Evolutionary conservation across 2,329 filamentous ascomycete genomes (phyloP), one percentile per base, ranked within the genome.

Genomic region (Bimuria novae-zelandiae): DNA sequence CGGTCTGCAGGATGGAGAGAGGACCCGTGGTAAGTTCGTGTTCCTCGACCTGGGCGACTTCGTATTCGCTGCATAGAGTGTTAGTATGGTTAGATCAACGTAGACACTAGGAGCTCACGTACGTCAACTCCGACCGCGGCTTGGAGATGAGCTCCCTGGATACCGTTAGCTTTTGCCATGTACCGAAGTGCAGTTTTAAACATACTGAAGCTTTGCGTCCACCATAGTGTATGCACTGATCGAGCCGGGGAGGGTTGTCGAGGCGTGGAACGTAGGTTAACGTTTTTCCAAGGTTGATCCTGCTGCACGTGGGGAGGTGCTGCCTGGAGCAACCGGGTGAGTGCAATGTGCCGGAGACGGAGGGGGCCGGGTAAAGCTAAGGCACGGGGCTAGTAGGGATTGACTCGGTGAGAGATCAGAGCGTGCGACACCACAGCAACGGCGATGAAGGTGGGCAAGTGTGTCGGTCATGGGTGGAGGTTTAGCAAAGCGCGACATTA

Each of bases 1-100:
- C 94, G 54, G 94, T 97, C 79, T 97, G 93, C 56, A 99, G 89
- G 69, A 99, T 94, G 4, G 92, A 97, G 40, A 97, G 83, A 7
- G 89, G 90, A 3, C 89, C 90, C 33, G 87, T 85, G 59, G 85
- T 89, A 75, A 92, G 86, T 76, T 92, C 89, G 74, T 92, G 87
- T 71, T 90, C 87, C 75, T 91, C 88, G 63, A 89, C 81, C 59
- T 92, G 87, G 49, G 89, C 86, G 64, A 96, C 89, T 77, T 96
- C 92, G 78, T 93, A 96, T 79, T 96, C 92, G 59, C 90, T 95
- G 68, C 45, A 41, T 21, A 49, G 16, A 57, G 32, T 35, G 54
- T 71, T 46, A 71, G 67, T 40, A 48, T 3, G 19, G 12, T n/a
- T 53, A 41, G 17, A 41, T n/a, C n/a, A n/a, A n/a, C n/a, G n/a